Evolutionary conservation across 306 rosid genomes (phyloP).

Genomic region (Citrullus mucosospermus): DNA sequence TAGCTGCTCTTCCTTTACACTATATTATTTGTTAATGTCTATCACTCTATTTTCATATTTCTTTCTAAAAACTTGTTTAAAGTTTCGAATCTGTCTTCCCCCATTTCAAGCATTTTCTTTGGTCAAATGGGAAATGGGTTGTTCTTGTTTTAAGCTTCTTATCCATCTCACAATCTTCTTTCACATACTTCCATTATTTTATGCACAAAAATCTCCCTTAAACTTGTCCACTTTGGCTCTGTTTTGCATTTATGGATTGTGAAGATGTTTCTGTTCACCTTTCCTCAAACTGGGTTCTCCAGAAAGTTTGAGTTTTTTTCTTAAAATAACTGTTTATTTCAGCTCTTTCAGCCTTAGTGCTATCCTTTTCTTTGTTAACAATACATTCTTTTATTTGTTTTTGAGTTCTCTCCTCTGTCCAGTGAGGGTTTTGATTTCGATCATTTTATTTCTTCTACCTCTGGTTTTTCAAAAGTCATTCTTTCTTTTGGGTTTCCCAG

Average conservation of each 20-base stretch:
- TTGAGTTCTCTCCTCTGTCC: neutral
- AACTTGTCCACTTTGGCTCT: conserved; percentile 5
- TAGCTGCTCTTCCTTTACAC: conserved; percentile 26
- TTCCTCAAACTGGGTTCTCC: conserved; percentile 17
- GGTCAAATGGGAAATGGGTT: conserved; percentile 27
- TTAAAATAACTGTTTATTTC: conserved; percentile 2
- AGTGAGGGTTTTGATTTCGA: neutral
- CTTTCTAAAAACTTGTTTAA: conserved; percentile 35
- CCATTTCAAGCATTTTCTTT: conserved; percentile 19
- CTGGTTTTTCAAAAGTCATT: neutral
- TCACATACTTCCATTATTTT: conserved; percentile 19
- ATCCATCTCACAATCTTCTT: conserved; percentile 19
- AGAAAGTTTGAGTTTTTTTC: conserved; percentile 6
- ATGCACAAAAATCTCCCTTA: conserved; percentile 14
- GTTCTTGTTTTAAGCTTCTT: conserved; percentile 22
- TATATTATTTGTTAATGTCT: conserved; percentile 24
- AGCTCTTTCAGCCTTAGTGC: conserved; percentile 10
- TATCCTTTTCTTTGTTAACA: neutral
- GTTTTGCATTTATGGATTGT: conserved; percentile 8
- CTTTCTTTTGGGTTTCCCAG: conserved; percentile 1
- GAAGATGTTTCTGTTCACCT: conserved; percentile 6
- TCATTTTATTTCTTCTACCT: neutral
- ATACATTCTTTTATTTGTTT: conserved; percentile 7
- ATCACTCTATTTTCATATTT: conserved; percentile 27
- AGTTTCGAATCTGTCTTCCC: conserved; percentile 44